A percentile compares a stretch with the other conserved stretches of the same genome.
phyloP scores from a whole-genome alignment of 371 early-diverging fungal species.

The Apophysomyces elegans region DNA sequence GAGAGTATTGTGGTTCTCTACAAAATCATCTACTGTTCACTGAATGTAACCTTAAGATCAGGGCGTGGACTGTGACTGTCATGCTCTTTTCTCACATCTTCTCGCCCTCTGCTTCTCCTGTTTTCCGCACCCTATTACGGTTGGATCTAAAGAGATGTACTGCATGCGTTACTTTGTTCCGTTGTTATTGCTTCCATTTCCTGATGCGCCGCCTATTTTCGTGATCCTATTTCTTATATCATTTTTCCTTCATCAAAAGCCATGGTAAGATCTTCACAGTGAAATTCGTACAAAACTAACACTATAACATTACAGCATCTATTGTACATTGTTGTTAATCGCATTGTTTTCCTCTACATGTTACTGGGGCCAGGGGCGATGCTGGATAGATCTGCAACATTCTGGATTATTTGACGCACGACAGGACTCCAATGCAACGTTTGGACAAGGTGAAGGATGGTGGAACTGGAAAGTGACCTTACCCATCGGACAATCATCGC shows the following conservation, averaged over 20 bases:
- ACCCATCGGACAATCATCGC: constrained; percentile 34
- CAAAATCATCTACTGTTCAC: too few relatives aligned
- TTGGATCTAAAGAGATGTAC: constrained; percentile 41
- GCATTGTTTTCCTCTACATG: constrained; percentile 68
- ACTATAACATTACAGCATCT: constrained; percentile 44
- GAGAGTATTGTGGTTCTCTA: too few relatives aligned
- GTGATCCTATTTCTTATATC: constrained; percentile 65
- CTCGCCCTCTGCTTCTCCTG: too few relatives aligned
- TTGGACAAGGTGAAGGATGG: constrained; percentile 54
- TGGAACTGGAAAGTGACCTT: constrained; percentile 57
- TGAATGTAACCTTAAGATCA: too few relatives aligned
- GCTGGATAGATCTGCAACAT: constrained; percentile 66
- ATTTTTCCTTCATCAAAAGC: constrained; percentile 67
- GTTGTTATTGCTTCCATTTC: constrained; percentile 65
- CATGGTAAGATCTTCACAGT: constrained; percentile 53
- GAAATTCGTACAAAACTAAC: too few relatives aligned
- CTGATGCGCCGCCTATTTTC: constrained; percentile 70
- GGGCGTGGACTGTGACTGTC: too few relatives aligned
- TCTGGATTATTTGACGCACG: constrained; percentile 46
- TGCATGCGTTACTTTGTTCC: constrained; percentile 71
- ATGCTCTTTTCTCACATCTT: too few relatives aligned
- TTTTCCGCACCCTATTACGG: not conserved
- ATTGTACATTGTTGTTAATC: constrained; percentile 64
- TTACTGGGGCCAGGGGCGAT: constrained; percentile 73
- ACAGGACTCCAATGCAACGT: constrained; percentile 47